Percentiles rank a stretch among this genome's conserved stretches.
These are phyloP conservation scores for Bathelium albidoporum DNA, from an alignment of 495 filamentous ascomycete species.

Conservation along the genomic window DNA sequence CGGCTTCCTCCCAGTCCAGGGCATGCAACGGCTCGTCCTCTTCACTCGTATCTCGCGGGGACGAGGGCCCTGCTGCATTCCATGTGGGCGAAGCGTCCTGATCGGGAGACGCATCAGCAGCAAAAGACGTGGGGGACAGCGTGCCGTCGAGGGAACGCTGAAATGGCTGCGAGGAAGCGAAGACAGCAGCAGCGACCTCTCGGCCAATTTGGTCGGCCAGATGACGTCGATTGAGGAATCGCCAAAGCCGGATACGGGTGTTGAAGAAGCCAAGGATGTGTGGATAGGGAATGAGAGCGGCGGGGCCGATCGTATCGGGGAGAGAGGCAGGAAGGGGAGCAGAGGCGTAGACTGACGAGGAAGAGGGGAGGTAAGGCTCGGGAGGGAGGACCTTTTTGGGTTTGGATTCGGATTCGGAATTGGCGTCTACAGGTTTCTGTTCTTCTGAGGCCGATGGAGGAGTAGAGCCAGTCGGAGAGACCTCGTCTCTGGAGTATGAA, in stretches of 20 bases:
- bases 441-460: neutral
- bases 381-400: conserved; percentile 44
- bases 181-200: conserved; percentile 74
- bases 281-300: conserved; percentile 64
- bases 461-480: conserved; percentile 19
- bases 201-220: conserved; percentile 82
- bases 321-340: conserved; percentile 48
- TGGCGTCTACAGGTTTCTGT: conserved; percentile 6
- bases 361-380: conserved; percentile 54
- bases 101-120: conserved; percentile 1
- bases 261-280: conserved; percentile 91
- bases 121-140: conserved; percentile 28
- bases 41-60: conserved; percentile 18
- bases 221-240: conserved; percentile 76
- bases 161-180: conserved; percentile 51
- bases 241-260: conserved; percentile 74
- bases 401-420: conserved; percentile 29
- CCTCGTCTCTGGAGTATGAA: conserved; percentile 22
- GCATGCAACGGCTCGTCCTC: conserved; percentile 57
- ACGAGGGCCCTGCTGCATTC: conserved; percentile 21
- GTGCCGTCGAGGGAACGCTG: conserved; percentile 12
- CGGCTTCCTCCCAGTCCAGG: conserved; percentile 66
- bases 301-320: conserved; percentile 54
- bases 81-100: neutral
- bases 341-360: conserved; percentile 54